Evolutionary conservation across 2,329 filamentous ascomycete genomes (phyloP).

Genomic region (Scedosporium dehoogii): DNA sequence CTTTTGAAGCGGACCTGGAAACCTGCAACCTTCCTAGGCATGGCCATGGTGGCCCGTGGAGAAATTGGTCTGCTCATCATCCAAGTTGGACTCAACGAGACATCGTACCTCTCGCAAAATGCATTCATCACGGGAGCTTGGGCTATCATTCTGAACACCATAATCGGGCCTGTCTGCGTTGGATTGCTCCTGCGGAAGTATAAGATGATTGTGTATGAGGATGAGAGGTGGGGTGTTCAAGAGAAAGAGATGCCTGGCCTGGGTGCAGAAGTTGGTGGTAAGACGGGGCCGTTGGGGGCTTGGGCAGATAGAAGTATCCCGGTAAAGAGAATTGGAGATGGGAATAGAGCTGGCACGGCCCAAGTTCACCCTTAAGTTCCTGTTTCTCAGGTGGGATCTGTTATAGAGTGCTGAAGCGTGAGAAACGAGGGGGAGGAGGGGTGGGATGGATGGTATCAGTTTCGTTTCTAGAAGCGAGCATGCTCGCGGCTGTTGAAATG

Average conservation of each 20-base stretch:
- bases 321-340: neutral
- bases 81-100: slow-evolving; percentile 16
- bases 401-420: too few species aligned
- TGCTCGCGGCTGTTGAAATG: too few species aligned
- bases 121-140: slow-evolving; percentile 44
- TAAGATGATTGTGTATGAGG: slow-evolving; percentile 8
- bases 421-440: too few species aligned
- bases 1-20: slow-evolving; percentile 25
- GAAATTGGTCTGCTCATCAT: slow-evolving; percentile 51
- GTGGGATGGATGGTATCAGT: too few species aligned
- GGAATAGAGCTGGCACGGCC: too few species aligned
- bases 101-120: slow-evolving; percentile 40
- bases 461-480: too few species aligned
- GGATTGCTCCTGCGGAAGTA: slow-evolving; percentile 30
- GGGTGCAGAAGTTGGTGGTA: neutral
- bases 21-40: slow-evolving; percentile 42
- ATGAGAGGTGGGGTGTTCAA: slow-evolving; percentile 11
- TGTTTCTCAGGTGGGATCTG: too few species aligned
- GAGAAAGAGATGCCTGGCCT: neutral
- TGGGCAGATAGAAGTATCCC: slow-evolving; percentile 1
- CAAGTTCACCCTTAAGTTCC: too few species aligned
- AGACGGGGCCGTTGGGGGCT: neutral
- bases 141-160: slow-evolving; percentile 46
- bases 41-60: slow-evolving; percentile 50
- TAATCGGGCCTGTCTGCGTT: slow-evolving; percentile 42